Evolutionary conservation across 495 filamentous ascomycete genomes (phyloP).

Genomic region (Neurospora cerealis): DNA sequence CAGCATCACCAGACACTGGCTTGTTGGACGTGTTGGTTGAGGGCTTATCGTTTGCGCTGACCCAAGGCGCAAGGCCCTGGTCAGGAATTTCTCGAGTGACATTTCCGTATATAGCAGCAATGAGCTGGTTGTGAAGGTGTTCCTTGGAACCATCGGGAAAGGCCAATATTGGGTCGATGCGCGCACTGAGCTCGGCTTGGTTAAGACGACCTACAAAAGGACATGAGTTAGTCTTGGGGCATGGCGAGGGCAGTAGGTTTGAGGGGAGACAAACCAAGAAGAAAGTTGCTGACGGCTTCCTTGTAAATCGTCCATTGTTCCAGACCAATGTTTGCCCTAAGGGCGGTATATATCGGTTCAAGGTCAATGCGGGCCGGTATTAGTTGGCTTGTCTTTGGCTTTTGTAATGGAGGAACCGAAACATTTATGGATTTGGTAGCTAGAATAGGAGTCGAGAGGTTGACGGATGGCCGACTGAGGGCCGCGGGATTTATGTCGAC

Average conservation of each 20-base stretch:
- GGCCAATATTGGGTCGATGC: slow-evolving; percentile 60
- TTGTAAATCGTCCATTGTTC: slow-evolving; percentile 89
- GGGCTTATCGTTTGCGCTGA: slow-evolving; percentile 94
- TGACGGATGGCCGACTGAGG: slow-evolving; percentile 55
- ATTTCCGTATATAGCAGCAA: slow-evolving; percentile 80
- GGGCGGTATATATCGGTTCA: slow-evolving; percentile 76
- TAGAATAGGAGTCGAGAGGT: slow-evolving; percentile 52
- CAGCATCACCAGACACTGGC: slow-evolving; percentile 76
- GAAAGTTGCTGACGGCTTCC: slow-evolving; percentile 65
- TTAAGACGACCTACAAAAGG: slow-evolving; percentile 59
- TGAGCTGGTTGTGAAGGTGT: slow-evolving; percentile 85
- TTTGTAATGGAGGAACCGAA: slow-evolving; percentile 46
- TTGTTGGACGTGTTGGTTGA: slow-evolving; percentile 59
- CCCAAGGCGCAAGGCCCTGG: slow-evolving; percentile 87
- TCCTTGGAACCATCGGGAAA: slow-evolving; percentile 59
- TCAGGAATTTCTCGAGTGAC: slow-evolving; percentile 81
- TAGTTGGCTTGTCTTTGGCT: slow-evolving; percentile 56
- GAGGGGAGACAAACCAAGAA: slow-evolving; percentile 49
- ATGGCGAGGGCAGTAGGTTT: slow-evolving; percentile 4
- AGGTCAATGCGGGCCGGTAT: slow-evolving; percentile 72
- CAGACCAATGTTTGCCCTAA: slow-evolving; percentile 65
- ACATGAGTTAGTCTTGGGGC: background rate
- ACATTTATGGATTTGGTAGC: slow-evolving; percentile 51
- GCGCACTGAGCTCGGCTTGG: slow-evolving; percentile 69
- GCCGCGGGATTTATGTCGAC: slow-evolving; percentile 79